A percentile compares a stretch with the other conserved stretches of the same genome.
Conservation (phyloP, 1,139 yeast genomes). For the Lodderomyces parapsilosis region DNA sequence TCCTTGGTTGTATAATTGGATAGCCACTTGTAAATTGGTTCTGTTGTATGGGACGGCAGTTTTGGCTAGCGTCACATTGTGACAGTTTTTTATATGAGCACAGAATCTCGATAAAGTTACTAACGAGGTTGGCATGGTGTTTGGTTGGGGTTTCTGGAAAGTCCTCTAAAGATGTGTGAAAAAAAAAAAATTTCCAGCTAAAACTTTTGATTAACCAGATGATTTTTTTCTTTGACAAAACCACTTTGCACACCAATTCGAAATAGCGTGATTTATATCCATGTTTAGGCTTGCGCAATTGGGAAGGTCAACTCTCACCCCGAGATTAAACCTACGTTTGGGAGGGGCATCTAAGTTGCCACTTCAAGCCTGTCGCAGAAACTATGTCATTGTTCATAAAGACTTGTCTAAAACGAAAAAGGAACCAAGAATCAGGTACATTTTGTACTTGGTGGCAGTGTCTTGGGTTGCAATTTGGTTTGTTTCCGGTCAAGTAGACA, state of each 20-base stretch:
- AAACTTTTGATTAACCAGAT: not conserved
- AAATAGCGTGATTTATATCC: slow-evolving; percentile 8
- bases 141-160: not conserved
- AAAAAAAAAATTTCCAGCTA: slow-evolving; percentile 22
- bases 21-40: slow-evolving; percentile 77
- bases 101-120: slow-evolving; percentile 83
- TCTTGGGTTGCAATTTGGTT: slow-evolving; percentile 54
- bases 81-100: slow-evolving; percentile 86
- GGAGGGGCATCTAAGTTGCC: slow-evolving; percentile 1
- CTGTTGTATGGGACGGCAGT: slow-evolving; percentile 86
- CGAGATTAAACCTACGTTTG: not conserved
- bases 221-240: not conserved
- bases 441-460: slow-evolving; percentile 48
- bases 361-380: slow-evolving; percentile 4
- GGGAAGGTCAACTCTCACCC: not conserved
- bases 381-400: slow-evolving; percentile 12
- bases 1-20: slow-evolving; percentile 88
- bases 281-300: slow-evolving; percentile 2
- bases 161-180: not conserved
- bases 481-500: slow-evolving; percentile 53
- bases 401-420: slow-evolving; percentile 7
- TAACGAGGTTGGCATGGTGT: slow-evolving; percentile 54
- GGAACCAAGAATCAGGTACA: slow-evolving; percentile 47
- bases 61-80: slow-evolving; percentile 68
- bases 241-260: not conserved